Conservation (phyloP, 768 basidiomycete genomes). For the Paxillus involutus region DNA sequence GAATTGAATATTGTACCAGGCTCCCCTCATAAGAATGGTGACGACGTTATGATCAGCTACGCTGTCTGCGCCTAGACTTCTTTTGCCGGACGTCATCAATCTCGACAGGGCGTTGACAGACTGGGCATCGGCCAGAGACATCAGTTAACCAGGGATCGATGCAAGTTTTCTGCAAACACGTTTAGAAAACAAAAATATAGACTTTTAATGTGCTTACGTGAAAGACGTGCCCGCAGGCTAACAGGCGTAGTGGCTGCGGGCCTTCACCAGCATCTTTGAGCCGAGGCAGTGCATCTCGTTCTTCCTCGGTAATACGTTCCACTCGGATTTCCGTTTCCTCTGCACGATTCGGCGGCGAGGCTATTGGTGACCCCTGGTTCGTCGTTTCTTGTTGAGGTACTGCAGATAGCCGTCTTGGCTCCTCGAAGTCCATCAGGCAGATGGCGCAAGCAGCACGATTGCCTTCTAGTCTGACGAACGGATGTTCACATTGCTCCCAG, state of each 20-base stretch:
- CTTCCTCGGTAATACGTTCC: conserved; percentile 40
- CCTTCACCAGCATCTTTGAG: conserved; percentile 75
- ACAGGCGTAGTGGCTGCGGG: conserved; percentile 70
- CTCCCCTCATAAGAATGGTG: conserved; percentile 6
- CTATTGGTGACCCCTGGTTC: conserved; percentile 9
- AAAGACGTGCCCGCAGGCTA: conserved; percentile 86
- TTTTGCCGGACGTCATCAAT: conserved; percentile 37
- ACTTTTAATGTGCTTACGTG: conserved; percentile 56
- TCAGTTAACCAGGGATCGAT: conserved; percentile 87
- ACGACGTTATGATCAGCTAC: conserved; percentile 13
- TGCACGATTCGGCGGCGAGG: conserved; percentile 12
- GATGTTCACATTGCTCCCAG: conserved; percentile 76
- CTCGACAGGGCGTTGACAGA: conserved; percentile 78
- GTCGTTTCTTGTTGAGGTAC: conserved; percentile 30
- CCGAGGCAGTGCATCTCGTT: conserved; percentile 42
- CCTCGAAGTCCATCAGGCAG: conserved; percentile 83
- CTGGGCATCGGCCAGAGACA: conserved; percentile 85
- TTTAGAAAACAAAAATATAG: conserved; percentile 2
- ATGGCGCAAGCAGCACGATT: conserved; percentile 86
- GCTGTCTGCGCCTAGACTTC: conserved; percentile 27
- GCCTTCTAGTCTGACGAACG: conserved; percentile 78
- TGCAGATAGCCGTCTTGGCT: conserved; percentile 47
- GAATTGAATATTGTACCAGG: conserved; percentile 24
- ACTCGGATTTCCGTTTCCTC: conserved; percentile 30
- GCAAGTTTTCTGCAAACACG: conserved; percentile 66